Evolutionary conservation across 2,329 filamentous ascomycete species (phyloP).

Genomic region (Aspergillus aculeatus): DNA sequence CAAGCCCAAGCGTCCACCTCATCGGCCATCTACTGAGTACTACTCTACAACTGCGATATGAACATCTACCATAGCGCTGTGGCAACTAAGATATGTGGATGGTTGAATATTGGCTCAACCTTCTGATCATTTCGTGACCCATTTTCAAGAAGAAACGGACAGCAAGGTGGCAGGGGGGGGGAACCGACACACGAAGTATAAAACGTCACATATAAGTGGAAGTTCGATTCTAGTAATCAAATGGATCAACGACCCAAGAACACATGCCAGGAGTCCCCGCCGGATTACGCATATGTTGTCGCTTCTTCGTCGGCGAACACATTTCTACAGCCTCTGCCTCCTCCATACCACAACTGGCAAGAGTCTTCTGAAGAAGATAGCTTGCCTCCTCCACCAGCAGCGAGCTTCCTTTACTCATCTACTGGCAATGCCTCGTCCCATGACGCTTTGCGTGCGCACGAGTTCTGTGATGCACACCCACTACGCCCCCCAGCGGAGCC

Average conservation of each 20-base stretch:
- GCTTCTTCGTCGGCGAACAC: background rate
- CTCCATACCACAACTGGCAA: constrained; percentile 63
- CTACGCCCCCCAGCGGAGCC: constrained; percentile 52
- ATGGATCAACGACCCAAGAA: background rate
- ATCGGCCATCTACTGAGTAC: too few species aligned
- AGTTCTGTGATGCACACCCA: constrained; percentile 54
- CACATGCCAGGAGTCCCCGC: background rate
- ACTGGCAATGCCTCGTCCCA: constrained; percentile 57
- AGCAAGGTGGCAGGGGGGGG: too few species aligned
- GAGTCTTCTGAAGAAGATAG: constrained; percentile 56
- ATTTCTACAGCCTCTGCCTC: constrained; percentile 38
- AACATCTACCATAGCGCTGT: too few species aligned
- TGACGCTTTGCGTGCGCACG: constrained; percentile 56
- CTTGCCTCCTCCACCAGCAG: constrained; percentile 60
- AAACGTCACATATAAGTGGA: too few species aligned
- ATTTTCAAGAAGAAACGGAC: too few species aligned
- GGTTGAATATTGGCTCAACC: too few species aligned
- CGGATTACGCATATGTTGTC: background rate
- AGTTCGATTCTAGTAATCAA: too few species aligned
- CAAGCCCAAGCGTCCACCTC: too few species aligned
- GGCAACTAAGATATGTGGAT: too few species aligned
- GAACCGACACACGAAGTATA: too few species aligned
- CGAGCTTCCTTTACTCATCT: constrained; percentile 54
- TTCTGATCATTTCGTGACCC: too few species aligned
- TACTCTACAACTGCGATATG: too few species aligned